Evolutionary conservation across 2,329 filamentous ascomycete genomes (phyloP), one percentile per base, ranked within the genome.

Genomic region (Alternaria sp.): DNA sequence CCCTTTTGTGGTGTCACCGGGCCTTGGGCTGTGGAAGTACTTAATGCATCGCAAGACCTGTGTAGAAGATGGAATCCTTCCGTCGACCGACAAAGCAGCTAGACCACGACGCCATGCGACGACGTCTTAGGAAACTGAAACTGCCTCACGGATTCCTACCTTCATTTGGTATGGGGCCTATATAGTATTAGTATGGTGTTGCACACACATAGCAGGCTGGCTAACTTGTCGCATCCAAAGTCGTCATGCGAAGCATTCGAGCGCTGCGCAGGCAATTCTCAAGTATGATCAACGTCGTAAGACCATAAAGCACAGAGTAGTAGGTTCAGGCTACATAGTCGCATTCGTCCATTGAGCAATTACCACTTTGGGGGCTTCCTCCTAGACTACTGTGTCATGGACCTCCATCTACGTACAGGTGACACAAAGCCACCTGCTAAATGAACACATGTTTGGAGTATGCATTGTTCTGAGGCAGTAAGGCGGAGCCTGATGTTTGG

Each of bases 381-480:
- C 30, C 14, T 28, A 36, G 18, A 22, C 22, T 12, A 3, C 32
- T 34, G 30, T 7, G 32, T 24, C 20, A 7, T 30, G 18, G 32
- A 38, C 30, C 14, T 20, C 12, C 34, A 22, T 34, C 16, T 28
- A 36, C 18, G 12, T n/a, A 48, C 18, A 22, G 18, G 12, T 49
- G 46, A 49, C 20, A 49, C 46, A 24, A 34, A 48, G 30, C 18
- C 20, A 12, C 46, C 46, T 34, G 30, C 14, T 49, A 36, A 18
- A 49, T n/a, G 30, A 30, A n/a, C n/a, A 49, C 16, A 11, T 36
- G 30, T 38, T 18, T 22, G 20, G 20, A 52, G 14, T 42, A 24
- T 52, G 39, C n/a, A 42, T 38, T 41, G 24, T 55, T 39, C 53
- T 48, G 53, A 55, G 43, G 53, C 43, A 49, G 14, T 9, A 32